Evolutionary conservation across 768 basidiomycete genomes (phyloP).

Genomic region (Hypholoma sublateritium): DNA sequence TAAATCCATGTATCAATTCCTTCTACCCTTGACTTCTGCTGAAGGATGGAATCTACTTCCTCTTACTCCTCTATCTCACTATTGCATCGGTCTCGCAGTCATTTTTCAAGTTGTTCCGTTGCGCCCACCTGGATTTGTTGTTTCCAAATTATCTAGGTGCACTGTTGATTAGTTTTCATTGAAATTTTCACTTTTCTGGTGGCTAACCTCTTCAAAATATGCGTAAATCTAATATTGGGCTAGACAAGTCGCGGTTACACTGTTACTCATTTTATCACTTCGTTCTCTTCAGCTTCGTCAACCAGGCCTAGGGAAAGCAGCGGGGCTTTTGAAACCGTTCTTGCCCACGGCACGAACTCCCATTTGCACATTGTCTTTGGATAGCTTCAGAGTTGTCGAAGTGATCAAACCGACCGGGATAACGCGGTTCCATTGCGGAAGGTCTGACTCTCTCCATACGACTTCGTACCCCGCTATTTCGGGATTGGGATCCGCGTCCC

Average conservation of each 20-base stretch:
- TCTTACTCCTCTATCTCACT: conserved; percentile 4
- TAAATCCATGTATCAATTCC: conserved; percentile 11
- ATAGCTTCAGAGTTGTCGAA: conserved; percentile 38
- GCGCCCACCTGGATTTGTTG: too few relatives aligned
- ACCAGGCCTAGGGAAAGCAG: conserved; percentile 34
- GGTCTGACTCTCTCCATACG: conserved; percentile 49
- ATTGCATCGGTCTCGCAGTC: conserved; percentile 3
- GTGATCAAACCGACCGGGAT: conserved; percentile 46
- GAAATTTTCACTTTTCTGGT: too few relatives aligned
- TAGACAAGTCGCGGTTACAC: too few relatives aligned
- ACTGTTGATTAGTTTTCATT: too few relatives aligned
- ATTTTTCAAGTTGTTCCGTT: not conserved
- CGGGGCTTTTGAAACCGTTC: conserved; percentile 54
- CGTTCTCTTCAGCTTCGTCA: not conserved
- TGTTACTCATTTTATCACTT: too few relatives aligned
- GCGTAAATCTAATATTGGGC: too few relatives aligned
- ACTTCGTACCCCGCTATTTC: conserved; percentile 47
- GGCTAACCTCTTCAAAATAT: too few relatives aligned
- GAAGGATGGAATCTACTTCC: conserved; percentile 2
- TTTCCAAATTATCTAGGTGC: too few relatives aligned
- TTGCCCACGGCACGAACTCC: conserved; percentile 49
- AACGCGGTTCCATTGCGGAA: conserved; percentile 47
- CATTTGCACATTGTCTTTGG: conserved; percentile 54
- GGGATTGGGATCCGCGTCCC: conserved; percentile 37
- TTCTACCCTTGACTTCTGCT: conserved; percentile 4